Evolutionary conservation across 2,329 filamentous ascomycete species (phyloP).

Genomic region (Plenodomus lindquistii): DNA sequence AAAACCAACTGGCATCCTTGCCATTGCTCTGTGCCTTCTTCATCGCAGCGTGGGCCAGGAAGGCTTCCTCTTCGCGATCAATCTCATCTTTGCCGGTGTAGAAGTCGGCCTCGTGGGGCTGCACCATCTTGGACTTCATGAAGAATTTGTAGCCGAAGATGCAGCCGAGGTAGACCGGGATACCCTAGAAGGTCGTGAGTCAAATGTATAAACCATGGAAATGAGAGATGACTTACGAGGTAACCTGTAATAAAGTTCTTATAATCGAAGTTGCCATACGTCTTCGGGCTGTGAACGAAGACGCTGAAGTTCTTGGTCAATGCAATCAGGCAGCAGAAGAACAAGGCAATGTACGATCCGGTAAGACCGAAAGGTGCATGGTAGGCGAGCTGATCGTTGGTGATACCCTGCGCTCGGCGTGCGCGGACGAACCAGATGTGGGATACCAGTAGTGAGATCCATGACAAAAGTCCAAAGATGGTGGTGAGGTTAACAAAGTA

Average conservation of each 20-base stretch:
- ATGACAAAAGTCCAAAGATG: constrained; percentile 50
- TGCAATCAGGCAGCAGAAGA: constrained; percentile 72
- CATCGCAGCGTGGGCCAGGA: constrained; percentile 60
- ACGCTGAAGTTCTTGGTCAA: constrained; percentile 82
- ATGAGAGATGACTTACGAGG: constrained; percentile 22
- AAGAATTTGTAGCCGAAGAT: constrained; percentile 60
- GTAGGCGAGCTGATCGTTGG: constrained; percentile 55
- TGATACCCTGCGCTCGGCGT: constrained; percentile 51
- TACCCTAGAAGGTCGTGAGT: constrained; percentile 62
- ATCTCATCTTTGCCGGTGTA: constrained; percentile 74
- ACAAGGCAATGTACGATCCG: constrained; percentile 69
- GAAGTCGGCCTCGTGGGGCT: constrained; percentile 66
- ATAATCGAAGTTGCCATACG: constrained; percentile 66
- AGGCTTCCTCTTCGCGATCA: constrained; percentile 72
- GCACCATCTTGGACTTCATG: constrained; percentile 46
- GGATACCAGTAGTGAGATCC: constrained; percentile 55
- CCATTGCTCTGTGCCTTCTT: constrained; percentile 37
- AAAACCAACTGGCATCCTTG: constrained; percentile 56
- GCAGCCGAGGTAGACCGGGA: constrained; percentile 70
- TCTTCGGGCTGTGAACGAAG: constrained; percentile 57
- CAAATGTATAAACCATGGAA: neutral
- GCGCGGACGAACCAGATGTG: constrained; percentile 56
- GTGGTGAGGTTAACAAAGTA: constrained; percentile 55
- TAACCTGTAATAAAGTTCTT: constrained; percentile 79
- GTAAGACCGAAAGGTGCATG: constrained; percentile 71